Base-by-base conservation (phyloP, 176 grass and related monocot genomes). In the Typha latifolia region DNA sequence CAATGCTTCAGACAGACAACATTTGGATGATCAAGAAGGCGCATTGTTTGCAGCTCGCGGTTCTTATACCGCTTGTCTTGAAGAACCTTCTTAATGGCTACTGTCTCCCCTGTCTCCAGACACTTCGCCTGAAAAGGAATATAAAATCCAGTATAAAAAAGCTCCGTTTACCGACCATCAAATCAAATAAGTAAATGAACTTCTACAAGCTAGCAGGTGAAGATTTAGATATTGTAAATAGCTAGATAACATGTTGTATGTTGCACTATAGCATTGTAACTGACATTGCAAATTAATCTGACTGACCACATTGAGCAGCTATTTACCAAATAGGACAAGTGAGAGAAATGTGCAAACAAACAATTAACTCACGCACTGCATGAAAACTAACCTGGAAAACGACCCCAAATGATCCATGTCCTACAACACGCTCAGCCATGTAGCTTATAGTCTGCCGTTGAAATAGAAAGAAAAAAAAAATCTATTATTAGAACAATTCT, bases 11-110 rank as follows among this genome's bases (percentile, higher is more conserved):
- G 64, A 48, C 55, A 80, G 21, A 84, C 71, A 19, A 90, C 83
- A 77, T 95, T 95, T 32, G 90, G 86, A 65, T 95, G 90, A 66
- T 88, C 89, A 73, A 92, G 84, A 71, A 85, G 61, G 57, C 83
- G 74, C 85, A 92, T 92, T 14, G 85, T 88, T 82, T 92, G 89
- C 56, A 92, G 69, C 62, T 92, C 89, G 55, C 89, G 81, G 76
- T 92, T 92, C 82, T 92, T 92, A 69, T 92, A 92, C 12, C 85
- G 81, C 52, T 32, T 74, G 67, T 91, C 88, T 82, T 91, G 88
- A 70, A 87, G 84, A 81, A 91, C 88, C 74, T 91, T 91, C 77
- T 92, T 92, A 77, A 92, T 80, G 66, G 89, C 89, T 68, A 88
- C 82, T 61, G 72, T 88, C 72, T 85, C 89, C 55, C 75, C 79